Percentiles rank a stretch among this genome's conserved stretches.
These are phyloP conservation scores for Thalassiosira delicatula DNA, from an alignment of 352 stramenopile species.

Conservation along the genomic window DNA sequence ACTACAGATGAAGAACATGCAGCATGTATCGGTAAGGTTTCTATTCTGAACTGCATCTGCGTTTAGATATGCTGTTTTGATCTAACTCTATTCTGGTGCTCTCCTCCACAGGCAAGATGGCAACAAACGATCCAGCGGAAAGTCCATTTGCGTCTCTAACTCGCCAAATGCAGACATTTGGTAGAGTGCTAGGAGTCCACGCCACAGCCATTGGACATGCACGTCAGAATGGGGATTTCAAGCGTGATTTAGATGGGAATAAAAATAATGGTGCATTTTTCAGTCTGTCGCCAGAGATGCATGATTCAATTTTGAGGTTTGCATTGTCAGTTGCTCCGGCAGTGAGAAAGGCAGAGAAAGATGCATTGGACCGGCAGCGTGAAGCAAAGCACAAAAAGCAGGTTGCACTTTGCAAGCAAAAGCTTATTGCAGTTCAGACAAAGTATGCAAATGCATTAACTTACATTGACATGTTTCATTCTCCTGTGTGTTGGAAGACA, in stretches of 20 bases:
- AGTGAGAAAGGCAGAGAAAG: conserved; percentile 22
- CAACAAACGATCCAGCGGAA: conserved; percentile 40
- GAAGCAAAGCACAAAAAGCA: conserved; percentile 18
- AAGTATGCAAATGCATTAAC: conserved; percentile 29
- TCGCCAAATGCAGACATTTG: conserved; percentile 24
- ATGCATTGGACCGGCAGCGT: conserved; percentile 12
- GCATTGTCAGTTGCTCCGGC: neutral
- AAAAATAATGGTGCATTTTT: neutral
- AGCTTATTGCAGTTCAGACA: neutral
- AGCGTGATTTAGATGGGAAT: neutral
- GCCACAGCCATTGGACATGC: conserved; percentile 26
- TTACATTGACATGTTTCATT: conserved; percentile 33
- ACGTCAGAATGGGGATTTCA: conserved; percentile 29
- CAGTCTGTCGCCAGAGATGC: conserved; percentile 14
- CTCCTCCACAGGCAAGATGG: conserved; percentile 31
- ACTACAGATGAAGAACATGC: conserved; percentile 34
- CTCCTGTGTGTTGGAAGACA: conserved; percentile 22
- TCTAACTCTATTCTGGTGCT: too few species aligned
- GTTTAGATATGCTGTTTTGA: too few species aligned
- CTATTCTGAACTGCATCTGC: too few species aligned
- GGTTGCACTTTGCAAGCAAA: conserved; percentile 4
- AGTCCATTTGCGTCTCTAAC: conserved; percentile 33
- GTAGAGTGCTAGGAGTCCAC: conserved; percentile 17
- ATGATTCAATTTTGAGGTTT: conserved; percentile 16
- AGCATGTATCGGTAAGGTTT: too few species aligned